A percentile compares a stretch with the other conserved stretches of the same genome.
Evolutionary conservation across 2,329 filamentous ascomycete species (phyloP).

Genomic region (Cladosporium sp.): DNA sequence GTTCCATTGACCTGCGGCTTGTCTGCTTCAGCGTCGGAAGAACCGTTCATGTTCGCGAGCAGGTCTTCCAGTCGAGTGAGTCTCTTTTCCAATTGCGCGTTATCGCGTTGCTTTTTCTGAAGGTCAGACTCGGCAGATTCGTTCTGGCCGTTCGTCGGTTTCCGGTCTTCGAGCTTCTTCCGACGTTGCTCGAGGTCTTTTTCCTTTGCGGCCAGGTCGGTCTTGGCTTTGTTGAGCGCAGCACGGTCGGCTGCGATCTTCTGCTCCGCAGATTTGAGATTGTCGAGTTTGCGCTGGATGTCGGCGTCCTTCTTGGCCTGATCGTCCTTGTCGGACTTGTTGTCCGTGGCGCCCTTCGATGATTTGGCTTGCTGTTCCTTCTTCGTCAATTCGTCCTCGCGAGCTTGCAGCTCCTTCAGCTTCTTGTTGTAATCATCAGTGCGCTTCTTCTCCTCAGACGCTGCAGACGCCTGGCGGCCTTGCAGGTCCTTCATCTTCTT

Average conservation of each 20-base stretch:
- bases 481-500: not conserved
- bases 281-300: constrained; percentile 5
- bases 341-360: not conserved
- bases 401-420: constrained; percentile 5
- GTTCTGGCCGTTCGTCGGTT: not conserved
- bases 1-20: not conserved
- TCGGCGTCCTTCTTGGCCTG: constrained; percentile 2
- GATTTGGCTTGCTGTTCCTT: constrained; percentile 2
- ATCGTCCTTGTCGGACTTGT: not conserved
- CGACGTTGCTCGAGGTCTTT: constrained; percentile 7
- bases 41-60: not conserved
- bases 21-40: not conserved
- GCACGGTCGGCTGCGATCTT: constrained; percentile 1
- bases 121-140: not conserved
- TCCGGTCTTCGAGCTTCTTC: constrained; percentile 1
- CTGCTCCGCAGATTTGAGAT: constrained; percentile 1
- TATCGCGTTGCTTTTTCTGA: constrained; percentile 4
- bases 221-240: not conserved
- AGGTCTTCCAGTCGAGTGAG: constrained; percentile 3
- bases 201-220: not conserved
- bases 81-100: constrained; percentile 1
- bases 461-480: not conserved
- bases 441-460: not conserved
- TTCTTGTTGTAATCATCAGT: constrained; percentile 7
- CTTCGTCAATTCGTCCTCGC: constrained; percentile 6